Base-by-base conservation (phyloP, 2,329 filamentous ascomycete species). In the Apiospora hydei region DNA sequence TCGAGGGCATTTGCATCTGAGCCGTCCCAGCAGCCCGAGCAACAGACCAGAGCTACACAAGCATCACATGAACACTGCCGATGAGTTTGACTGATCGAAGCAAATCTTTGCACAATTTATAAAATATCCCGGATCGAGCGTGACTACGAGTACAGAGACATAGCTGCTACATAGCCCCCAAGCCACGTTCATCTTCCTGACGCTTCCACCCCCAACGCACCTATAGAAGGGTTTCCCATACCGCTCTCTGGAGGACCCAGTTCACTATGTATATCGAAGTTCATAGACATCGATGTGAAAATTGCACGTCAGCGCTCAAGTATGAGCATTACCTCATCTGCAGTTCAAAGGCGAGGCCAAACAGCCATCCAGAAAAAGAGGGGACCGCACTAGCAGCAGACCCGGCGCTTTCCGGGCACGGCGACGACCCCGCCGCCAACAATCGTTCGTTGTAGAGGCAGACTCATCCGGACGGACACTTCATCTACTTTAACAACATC, bases 391-490 rank as follows among this genome's bases (percentile, higher is more conserved):
- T 64, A 64, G 34, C 11, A 64, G 41, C 41, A 43, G 41, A 41
- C 57, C 57, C 57, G 57, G 57, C 57, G 34, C 57, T 41, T 41
- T 64, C 57, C 57, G 57, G 57, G 6, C 7, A 61, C 30, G 5
- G 30, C 21, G 34, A 41, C 57, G 34, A 38, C 57, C 34, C 34
- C 57, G 34, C 34, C 57, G 34, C 57, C 34, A 64, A 18, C 34
- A 41, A 64, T 41, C 30, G 57, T 64, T 64, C 34, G 57, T 64
- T 64, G 53, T 8, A 38, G 18, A 61, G 8, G 41, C 41, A 43
- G 26, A 13, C 57, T 34, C 57, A 34, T 64, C 34, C 57, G 34
- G 57, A 64, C 34, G 8, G 34, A n/a, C 46, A n/a, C 57, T 41
- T 41, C 57, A 24, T 41, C 8, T 41, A 30, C 41, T 41, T 10